Evolutionary conservation across 2,329 filamentous ascomycete species (phyloP).

Genomic region (Helminthosporium solani): DNA sequence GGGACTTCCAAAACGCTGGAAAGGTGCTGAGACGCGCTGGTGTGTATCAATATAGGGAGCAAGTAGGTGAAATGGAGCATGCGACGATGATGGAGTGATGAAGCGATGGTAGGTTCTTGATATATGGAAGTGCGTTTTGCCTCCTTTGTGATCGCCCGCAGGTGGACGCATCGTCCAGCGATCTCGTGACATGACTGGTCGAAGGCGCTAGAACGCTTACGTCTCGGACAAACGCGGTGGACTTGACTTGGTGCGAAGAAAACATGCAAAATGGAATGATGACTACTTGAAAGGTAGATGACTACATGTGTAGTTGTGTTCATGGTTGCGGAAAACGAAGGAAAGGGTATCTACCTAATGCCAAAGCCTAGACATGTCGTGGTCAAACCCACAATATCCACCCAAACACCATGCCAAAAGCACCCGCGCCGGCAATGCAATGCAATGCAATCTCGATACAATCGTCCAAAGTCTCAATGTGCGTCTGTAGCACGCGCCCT

Average conservation of each 20-base stretch:
- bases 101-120: background rate
- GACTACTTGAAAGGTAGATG: too few species aligned
- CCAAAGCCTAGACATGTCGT: background rate
- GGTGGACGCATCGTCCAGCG: slow-evolving; percentile 1
- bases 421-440: background rate
- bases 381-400: background rate
- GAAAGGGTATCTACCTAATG: slow-evolving; percentile 3
- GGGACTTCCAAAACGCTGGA: too few species aligned
- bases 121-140: background rate
- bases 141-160: background rate
- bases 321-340: too few species aligned
- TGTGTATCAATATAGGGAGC: background rate
- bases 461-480: background rate
- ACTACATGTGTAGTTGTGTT: too few species aligned
- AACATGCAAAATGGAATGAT: background rate
- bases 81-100: background rate
- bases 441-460: background rate
- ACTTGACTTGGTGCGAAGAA: background rate
- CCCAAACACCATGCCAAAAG: background rate
- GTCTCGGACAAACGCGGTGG: too few species aligned
- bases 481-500: background rate
- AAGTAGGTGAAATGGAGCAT: background rate
- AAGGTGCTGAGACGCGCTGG: too few species aligned
- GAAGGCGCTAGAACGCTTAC: too few species aligned
- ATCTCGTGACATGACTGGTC: slow-evolving; percentile 9